Conservation (phyloP, 2,329 filamentous ascomycete genomes). For the Fusarium subglutinans region DNA sequence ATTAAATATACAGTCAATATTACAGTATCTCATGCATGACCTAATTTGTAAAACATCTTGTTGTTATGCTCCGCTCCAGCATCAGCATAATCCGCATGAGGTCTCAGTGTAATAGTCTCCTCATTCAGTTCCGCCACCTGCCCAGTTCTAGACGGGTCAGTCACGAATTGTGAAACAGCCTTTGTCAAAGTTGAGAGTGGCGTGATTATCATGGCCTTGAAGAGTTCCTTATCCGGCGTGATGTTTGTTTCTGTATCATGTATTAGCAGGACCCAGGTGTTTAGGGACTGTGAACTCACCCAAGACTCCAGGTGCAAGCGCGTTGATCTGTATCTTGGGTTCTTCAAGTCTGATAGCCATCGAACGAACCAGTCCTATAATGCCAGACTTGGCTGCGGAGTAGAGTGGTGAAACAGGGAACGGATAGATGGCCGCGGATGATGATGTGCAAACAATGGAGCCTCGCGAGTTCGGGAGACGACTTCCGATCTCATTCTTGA, state of each 20-base stretch:
- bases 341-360: background rate
- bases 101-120: background rate
- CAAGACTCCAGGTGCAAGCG: background rate
- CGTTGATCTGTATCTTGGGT: background rate
- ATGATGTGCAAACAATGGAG: background rate
- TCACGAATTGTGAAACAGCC: background rate
- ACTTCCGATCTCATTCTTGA: background rate
- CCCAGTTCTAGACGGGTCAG: background rate
- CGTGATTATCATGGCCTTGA: background rate
- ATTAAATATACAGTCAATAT: rapidly evolving
- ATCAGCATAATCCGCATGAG: background rate
- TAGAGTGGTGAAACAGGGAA: background rate
- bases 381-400: rapidly evolving
- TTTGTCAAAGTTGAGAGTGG: background rate
- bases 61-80: constrained; percentile 4
- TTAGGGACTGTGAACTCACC: background rate
- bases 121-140: background rate
- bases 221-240: background rate
- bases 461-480: background rate
- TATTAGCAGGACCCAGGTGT: background rate
- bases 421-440: background rate
- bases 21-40: background rate
- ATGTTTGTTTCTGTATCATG: background rate
- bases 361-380: background rate
- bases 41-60: constrained; percentile 2